Base-by-base conservation (phyloP, 2,329 filamentous ascomycete genomes). In the Penicillium sp. region DNA sequence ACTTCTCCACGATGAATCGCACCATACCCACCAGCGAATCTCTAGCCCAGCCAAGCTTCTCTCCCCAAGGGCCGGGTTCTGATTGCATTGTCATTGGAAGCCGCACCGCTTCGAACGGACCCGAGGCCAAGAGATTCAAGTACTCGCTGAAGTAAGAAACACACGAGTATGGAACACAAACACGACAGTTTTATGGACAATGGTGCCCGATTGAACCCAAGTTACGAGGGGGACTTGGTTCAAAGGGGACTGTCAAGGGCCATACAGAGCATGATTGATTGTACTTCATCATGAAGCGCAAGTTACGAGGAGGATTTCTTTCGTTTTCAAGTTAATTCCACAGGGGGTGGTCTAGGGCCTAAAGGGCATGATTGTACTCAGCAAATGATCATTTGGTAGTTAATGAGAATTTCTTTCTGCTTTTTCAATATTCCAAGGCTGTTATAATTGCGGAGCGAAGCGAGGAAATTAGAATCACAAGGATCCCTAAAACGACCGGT, bases 51-150 rank as follows among this genome's bases (percentile, higher is more conserved):
- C 63, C 64, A 5, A 55, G 61, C 32, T n/a, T n/a, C 34, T n/a
- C n/a, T n/a, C 66, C 64, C 38, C 64, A 68, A 43, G 59, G 50
- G 9, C 57, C 45, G 60, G 50, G 11, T 57, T 64, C 24, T 68
- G 63, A 54, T 48, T 27, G 31, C 58, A 24, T 53, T 14, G 9
- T 22, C 1, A n/a, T 48, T 11, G 64, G 63, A 1, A 54, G 52
- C 11, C 42, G 58, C 14, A 32, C 45, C 6, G 66, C 66, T 45
- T 46, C 67, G 45, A 65, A 63, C 43, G 59, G 39, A 13, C 53
- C 57, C 7, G 54, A 54, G 34, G 44, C 42, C 5, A 61, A 54
- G 38, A 43, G 10, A 8, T 34, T 16, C 40, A 54, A 36, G n/a
- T 29, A 31, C 8, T 24, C 45, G 27, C 8, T 2, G 5, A 18